These are phyloP conservation scores for Austroboletus novae-zelandiae DNA, from an alignment of 1,284 basidiomycete genomes.

Conservation along the genomic window DNA sequence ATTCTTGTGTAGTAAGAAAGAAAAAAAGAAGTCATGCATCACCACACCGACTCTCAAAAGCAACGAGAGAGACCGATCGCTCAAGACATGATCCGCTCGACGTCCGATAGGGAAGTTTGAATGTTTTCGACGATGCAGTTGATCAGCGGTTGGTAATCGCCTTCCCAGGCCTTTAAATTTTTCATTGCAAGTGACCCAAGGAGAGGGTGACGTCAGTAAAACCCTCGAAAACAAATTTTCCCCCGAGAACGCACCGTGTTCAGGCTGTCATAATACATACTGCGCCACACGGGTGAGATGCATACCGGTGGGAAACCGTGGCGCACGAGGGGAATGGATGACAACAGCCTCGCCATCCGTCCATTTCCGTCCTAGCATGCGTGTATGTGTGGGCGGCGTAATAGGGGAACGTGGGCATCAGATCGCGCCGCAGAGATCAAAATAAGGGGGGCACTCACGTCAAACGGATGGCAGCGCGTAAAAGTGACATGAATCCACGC, in stretches of 20 bases:
- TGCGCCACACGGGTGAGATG: constrained; percentile 30
- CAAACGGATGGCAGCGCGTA: constrained; percentile 44
- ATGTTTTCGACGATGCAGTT: constrained; percentile 30
- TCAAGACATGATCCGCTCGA: constrained; percentile 32
- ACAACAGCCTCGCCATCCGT: constrained; percentile 37
- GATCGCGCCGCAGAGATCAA: background rate
- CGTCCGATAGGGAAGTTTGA: constrained; percentile 24
- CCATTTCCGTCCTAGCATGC: constrained; percentile 40
- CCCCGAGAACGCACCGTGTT: constrained; percentile 27
- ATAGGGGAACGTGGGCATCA: background rate
- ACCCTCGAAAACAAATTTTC: background rate
- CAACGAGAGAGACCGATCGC: no score
- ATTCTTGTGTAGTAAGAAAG: no score
- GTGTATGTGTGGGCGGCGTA: background rate
- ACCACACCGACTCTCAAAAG: no score
- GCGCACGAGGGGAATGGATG: constrained; percentile 40
- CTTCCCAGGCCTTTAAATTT: constrained; percentile 31
- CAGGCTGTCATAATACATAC: constrained; percentile 36
- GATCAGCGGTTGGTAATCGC: constrained; percentile 32
- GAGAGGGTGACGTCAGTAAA: background rate
- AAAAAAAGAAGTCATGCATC: no score
- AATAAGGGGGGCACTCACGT: constrained; percentile 27
- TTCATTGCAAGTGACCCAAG: background rate
- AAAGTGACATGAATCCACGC: constrained; percentile 45
- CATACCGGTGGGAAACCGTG: constrained; percentile 42